These are phyloP conservation scores for Firmiana major DNA, from an alignment of 345 rosid genomes.

Conservation along the genomic window DNA sequence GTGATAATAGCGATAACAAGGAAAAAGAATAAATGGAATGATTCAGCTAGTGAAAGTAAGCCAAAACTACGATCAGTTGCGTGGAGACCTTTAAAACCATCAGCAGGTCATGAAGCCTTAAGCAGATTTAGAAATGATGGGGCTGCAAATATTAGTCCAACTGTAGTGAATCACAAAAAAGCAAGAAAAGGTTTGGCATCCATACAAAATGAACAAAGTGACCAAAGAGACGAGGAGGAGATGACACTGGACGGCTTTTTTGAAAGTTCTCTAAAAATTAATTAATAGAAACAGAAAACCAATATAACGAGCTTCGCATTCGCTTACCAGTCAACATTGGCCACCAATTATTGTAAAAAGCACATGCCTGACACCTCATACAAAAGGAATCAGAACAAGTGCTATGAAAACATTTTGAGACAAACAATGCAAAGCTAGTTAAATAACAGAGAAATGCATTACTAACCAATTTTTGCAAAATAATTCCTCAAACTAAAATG, in stretches of 20 bases:
- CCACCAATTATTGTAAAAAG: constrained; percentile 94
- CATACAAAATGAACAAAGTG: neutral
- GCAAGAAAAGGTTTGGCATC: constrained; percentile 2
- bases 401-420: constrained; percentile 6
- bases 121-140: neutral
- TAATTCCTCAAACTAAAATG: constrained; percentile 84
- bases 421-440: too few relatives aligned
- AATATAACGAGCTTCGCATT: constrained; percentile 3
- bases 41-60: constrained; percentile 24
- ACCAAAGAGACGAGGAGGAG: constrained; percentile 30
- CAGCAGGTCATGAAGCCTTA: constrained; percentile 21
- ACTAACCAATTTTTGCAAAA: constrained; percentile 83
- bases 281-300: too few relatives aligned
- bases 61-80: constrained; percentile 69
- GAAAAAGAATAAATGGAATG: constrained; percentile 20
- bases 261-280: too few relatives aligned
- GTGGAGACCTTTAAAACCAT: constrained; percentile 36
- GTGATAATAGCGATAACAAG: constrained; percentile 3
- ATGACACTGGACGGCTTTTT: constrained; percentile 32
- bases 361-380: constrained; percentile 73
- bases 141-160: constrained; percentile 4
- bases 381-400: constrained; percentile 8
- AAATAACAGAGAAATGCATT: neutral
- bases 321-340: constrained; percentile 81
- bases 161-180: neutral